Evolutionary conservation across 1,284 basidiomycete genomes (phyloP), one percentile per base, ranked within the genome.

Genomic region (Cutaneotrichosporon curvatum): DNA sequence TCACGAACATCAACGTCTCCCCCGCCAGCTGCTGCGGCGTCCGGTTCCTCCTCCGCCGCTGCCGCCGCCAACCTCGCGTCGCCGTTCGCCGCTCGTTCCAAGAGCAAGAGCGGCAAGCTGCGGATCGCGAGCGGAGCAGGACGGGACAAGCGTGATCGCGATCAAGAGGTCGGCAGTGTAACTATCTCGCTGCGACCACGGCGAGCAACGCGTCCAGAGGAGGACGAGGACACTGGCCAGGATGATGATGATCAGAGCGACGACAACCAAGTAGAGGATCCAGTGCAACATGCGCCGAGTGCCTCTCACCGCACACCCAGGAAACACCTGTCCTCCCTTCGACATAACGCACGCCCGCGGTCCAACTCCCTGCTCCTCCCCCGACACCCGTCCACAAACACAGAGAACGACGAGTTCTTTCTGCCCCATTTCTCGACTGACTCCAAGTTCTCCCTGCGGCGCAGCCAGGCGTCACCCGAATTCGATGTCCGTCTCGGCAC

Each of bases 391-490:
- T 10, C 18, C 3, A 10, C 28, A 16, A 8, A 35, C 6, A 19
- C 46, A 4, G 34, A 43, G 4, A 48, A 42, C 40, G 35, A 43
- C 40, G 47, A 54, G 37, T 67, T 63, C 51, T 62, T 51, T 44
- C 56, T 72, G 0, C 63, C 70, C 1, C 70, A 72, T 44, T 72
- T 55, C 41, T 72, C 70, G 4, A 60, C 62, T n/a, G 70, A 72
- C 51, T 51, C 60, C 31, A 64, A 64, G 48, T 72, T 70, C 46
- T 70, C 69, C 2, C 58, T 65, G 9, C 48, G 43, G 18, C 51
- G 40, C 4, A 22, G 35, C 35, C 41, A 43, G 23, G 16, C 23
- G 9, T 34, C 47, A 4, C 43, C 49, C n/a, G 34, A 18, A 14
- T 32, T 67, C 15, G 57, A 63, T 22, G 55, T 72, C 11, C 65